Evolutionary conservation across 768 basidiomycete species (phyloP).

Genomic region (Pisolithus sp.): DNA sequence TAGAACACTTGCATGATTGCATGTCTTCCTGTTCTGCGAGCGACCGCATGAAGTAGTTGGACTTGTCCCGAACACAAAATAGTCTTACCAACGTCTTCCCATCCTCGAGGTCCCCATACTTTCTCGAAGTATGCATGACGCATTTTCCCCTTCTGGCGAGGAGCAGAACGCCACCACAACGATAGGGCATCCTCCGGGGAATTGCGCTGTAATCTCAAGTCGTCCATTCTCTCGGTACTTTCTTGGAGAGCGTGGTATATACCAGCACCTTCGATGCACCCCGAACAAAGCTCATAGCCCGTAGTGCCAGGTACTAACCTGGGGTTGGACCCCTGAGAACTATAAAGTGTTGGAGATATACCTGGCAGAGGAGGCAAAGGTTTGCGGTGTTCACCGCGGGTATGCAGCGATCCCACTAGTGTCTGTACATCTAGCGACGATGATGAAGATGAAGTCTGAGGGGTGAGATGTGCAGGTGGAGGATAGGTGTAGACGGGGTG

Average conservation of each 20-base stretch:
- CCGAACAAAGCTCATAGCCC: constrained; percentile 83
- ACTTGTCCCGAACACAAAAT: background rate
- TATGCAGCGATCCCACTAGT: constrained; percentile 7
- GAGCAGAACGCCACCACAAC: constrained; percentile 62
- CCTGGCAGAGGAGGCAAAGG: constrained; percentile 41
- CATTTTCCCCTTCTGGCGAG: constrained; percentile 65
- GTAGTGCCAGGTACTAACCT: constrained; percentile 5
- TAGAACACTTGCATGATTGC: constrained; percentile 64
- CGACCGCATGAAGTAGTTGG: constrained; percentile 3
- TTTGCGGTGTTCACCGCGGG: constrained; percentile 26
- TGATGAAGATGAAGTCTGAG: constrained; percentile 15
- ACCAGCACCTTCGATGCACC: constrained; percentile 73
- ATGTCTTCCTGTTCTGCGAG: constrained; percentile 67
- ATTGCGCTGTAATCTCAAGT: constrained; percentile 31
- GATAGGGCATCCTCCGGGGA: constrained; percentile 51
- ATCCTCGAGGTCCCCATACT: constrained; percentile 75
- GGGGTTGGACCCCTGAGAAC: constrained; percentile 1
- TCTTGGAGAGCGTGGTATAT: constrained; percentile 68
- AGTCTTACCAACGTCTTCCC: constrained; percentile 82
- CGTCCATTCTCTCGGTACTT: constrained; percentile 30
- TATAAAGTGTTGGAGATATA: constrained; percentile 8
- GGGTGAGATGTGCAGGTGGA: constrained; percentile 28
- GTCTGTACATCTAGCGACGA: constrained; percentile 14
- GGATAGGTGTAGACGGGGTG: constrained; percentile 26
- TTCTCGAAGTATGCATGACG: constrained; percentile 86